Base-by-base conservation (phyloP, 2,329 filamentous ascomycete species). In the Arthrocladium fulminans region DNA sequence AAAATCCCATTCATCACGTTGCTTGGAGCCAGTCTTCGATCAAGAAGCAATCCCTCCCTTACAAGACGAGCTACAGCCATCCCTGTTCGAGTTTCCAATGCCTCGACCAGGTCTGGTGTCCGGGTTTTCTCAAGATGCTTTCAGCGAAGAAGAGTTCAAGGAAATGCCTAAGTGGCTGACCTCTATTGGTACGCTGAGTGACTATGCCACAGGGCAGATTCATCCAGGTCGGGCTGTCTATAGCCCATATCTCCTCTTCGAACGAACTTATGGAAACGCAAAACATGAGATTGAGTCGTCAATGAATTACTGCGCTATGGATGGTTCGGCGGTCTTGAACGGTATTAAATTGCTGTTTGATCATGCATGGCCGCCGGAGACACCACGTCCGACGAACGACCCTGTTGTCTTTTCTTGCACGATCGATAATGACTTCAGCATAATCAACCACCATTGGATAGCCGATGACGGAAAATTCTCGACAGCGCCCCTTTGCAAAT, bases 401-500 rank as follows among this genome's bases (percentile, higher is more conserved):
- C 43, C 43, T 12, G 43, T 54, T n/a, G 52, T 54, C 13, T 58
- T 58, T 43, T 56, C 54, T 15, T 58, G 56, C 44, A 47, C 45
- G 3, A 49, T 58, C 22, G 49, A 58, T 34, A 54, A 55, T 25
- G 46, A 53, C 10, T 45, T 48, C 13, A 54, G 52, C 3, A 30
- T 58, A n/a, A 50, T 58, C 30, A 54, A 58, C 49, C 52, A 56
- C 45, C 56, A 58, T 38, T 55, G 49, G 40, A 46, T 54, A 7
- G 52, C 53, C n/a, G n/a, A 23, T 6, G 50, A 48, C 15, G 53
- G 53, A 13, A 37, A 45, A n/a, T 58, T 54, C 43, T 55, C 45
- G 34, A 52, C 57, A 43, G 52, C 53, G 3, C 49, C 53, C 15
- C 51, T 58, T 29, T 54, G 54, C 38, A 48, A 50, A 30, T 58